A percentile compares a stretch with the other conserved stretches of the same genome.
Evolutionary conservation across 140 eudicot species (phyloP).

Genomic region (Artemisia princeps): DNA sequence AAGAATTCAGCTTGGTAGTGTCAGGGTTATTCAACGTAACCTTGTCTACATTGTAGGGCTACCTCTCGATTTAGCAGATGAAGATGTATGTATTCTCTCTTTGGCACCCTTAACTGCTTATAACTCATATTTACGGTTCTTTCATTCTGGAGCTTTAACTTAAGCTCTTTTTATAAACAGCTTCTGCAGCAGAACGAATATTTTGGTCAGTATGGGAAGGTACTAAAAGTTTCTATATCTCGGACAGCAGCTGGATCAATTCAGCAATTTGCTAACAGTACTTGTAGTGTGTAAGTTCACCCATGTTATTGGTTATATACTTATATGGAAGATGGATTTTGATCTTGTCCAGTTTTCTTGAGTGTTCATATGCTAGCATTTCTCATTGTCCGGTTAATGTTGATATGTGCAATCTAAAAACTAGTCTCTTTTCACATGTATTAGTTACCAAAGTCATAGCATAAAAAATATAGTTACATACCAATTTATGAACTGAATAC

Average conservation of each 20-base stretch:
- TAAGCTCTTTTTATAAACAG: constrained; percentile 32
- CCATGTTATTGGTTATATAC: not conserved
- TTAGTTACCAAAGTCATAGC: too few species aligned
- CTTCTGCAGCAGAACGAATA: constrained; percentile 69
- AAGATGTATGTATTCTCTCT: constrained; percentile 46
- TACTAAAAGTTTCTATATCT: constrained; percentile 83
- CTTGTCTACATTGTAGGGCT: constrained; percentile 76
- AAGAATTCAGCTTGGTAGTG: constrained; percentile 64
- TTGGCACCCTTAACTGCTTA: not conserved
- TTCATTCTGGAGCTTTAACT: constrained; percentile 8
- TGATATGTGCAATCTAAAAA: too few species aligned
- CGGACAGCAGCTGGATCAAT: constrained; percentile 78
- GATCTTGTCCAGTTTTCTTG: too few species aligned
- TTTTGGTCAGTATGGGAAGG: constrained; percentile 90
- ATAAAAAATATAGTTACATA: too few species aligned
- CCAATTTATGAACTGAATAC: too few species aligned
- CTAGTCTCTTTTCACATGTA: too few species aligned
- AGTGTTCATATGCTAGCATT: too few species aligned
- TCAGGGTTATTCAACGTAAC: constrained; percentile 73
- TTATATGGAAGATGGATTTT: too few species aligned
- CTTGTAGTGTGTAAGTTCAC: constrained; percentile 87
- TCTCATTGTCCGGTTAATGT: not conserved
- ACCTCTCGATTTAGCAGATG: constrained; percentile 79
- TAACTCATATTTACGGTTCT: not conserved
- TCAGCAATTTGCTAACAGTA: constrained; percentile 71